Evolutionary conservation across 345 rosid genomes (phyloP).

Genomic region (Salix dunnii): DNA sequence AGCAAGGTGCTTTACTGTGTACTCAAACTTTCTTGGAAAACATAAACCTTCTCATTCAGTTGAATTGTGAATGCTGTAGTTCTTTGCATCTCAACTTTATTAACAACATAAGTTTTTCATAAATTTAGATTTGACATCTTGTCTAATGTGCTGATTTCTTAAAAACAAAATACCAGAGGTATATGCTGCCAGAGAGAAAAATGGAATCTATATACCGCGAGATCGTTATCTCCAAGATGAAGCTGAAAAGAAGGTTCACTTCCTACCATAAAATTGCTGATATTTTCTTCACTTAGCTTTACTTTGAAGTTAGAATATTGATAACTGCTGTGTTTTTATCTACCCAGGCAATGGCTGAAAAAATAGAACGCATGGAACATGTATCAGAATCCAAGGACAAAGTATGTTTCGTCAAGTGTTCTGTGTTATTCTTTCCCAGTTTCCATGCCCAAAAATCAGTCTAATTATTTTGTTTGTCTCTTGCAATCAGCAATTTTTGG

Average conservation of each 20-base stretch:
- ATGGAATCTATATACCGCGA: constrained; percentile 91
- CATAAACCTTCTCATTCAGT: not conserved
- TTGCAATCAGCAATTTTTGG: constrained; percentile 64
- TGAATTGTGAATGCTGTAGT: not conserved
- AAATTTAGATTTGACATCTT: constrained; percentile 1
- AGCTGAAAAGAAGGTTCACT: constrained; percentile 86
- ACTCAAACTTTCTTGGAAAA: constrained; percentile 4
- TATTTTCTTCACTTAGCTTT: constrained; percentile 6
- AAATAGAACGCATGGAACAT: constrained; percentile 89
- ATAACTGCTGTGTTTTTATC: constrained; percentile 18
- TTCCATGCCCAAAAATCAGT: not conserved
- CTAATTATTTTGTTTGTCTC: constrained; percentile 10
- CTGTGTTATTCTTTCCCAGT: not conserved
- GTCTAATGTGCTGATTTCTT: constrained; percentile 11
- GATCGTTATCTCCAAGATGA: constrained; percentile 91
- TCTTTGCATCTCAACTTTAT: not conserved
- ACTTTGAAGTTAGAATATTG: constrained; percentile 7
- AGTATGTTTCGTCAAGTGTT: constrained; percentile 33
- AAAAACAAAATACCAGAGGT: constrained; percentile 54
- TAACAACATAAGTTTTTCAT: not conserved
- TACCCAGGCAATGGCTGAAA: constrained; percentile 89
- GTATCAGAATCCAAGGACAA: constrained; percentile 79
- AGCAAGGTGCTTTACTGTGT: constrained; percentile 64
- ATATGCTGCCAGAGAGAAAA: constrained; percentile 95
- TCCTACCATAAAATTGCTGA: constrained; percentile 8